Base-by-base conservation (phyloP, 1,284 basidiomycete genomes). In the Boletus hoseneyae region DNA sequence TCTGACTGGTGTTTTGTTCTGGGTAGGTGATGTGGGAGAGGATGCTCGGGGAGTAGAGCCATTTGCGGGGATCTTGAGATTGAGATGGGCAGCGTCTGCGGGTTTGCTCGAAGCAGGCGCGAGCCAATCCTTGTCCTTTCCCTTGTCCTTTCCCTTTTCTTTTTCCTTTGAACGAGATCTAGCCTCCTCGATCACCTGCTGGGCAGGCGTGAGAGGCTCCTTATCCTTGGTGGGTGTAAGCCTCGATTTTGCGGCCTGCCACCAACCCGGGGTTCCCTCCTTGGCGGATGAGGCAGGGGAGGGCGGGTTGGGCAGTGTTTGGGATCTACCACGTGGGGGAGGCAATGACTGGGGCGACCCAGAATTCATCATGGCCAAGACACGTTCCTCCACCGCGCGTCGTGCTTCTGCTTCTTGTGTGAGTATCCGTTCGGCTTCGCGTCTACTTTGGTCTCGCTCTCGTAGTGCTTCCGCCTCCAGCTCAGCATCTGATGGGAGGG, bases 191-290 rank as follows among this genome's bases (percentile, higher is more conserved):
- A 89, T 82, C 50, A 90, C 75, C 58, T 87, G 85, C 60, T 90
- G 88, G 0, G 88, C 87, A 6, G 89, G 87, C 0, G 88, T 90
- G 16, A 89, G 75, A 10, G 75, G 68, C 18, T 87, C 85, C 57
- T 76, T 77, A 8, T 81, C 77, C 58, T 89, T 90, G 12, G 84
- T 83, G 5, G 87, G 85, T 1, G 87, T 89, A n/a, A 90, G 74
- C 56, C 72, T 80, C 56, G 78, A 79, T 72, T 85, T 89, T 4
- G 87, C 79, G 3, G 78, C 70, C 7, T 76, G 65, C 84, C 87
- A 89, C 85, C 88, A 88, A 44, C 72, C 70, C 0, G 67, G 39
- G 34, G 61, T 60, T 1, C 64, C 64, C 8, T 84, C 83, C 64
- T 85, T 85, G 58, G 82, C 76, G 1, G 83, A 83, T 5, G 73